Conservation (phyloP, 2,329 filamentous ascomycete genomes). For the Plectosphaerella plurivora region DNA sequence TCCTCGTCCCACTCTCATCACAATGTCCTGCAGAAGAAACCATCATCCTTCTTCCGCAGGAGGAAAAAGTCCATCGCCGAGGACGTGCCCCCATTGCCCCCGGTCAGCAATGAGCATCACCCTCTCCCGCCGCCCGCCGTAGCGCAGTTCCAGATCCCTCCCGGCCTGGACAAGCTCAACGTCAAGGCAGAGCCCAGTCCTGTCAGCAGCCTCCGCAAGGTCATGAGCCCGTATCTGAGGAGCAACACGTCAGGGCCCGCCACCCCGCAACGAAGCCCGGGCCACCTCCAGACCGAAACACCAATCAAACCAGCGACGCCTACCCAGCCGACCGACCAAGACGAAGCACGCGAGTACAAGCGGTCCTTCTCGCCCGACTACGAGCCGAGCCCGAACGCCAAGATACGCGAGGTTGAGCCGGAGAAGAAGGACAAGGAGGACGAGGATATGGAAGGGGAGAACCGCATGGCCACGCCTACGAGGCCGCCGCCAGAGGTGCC, state of each 20-base stretch:
- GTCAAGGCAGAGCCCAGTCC: constrained; percentile 50
- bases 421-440: constrained; percentile 30
- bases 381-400: constrained; percentile 65
- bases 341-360: constrained; percentile 30
- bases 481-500: constrained; percentile 26
- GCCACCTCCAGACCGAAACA: neutral
- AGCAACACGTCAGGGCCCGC: neutral
- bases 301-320: neutral
- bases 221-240: constrained; percentile 79
- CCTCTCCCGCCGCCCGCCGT: constrained; percentile 31
- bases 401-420: constrained; percentile 60
- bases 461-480: constrained; percentile 22
- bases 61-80: constrained; percentile 87
- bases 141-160: constrained; percentile 25
- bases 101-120: constrained; percentile 23
- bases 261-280: neutral
- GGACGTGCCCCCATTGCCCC: constrained; percentile 56
- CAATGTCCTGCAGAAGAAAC: constrained; percentile 73
- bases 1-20: constrained; percentile 39
- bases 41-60: constrained; percentile 89
- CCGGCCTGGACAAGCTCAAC: constrained; percentile 21
- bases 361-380: constrained; percentile 73
- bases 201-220: constrained; percentile 75
- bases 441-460: constrained; percentile 23
- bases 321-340: constrained; percentile 10